Evolutionary conservation across 2,329 filamentous ascomycete genomes (phyloP), one percentile per base, ranked within the genome.

Genomic region (Nothomitra cinnamomea): DNA sequence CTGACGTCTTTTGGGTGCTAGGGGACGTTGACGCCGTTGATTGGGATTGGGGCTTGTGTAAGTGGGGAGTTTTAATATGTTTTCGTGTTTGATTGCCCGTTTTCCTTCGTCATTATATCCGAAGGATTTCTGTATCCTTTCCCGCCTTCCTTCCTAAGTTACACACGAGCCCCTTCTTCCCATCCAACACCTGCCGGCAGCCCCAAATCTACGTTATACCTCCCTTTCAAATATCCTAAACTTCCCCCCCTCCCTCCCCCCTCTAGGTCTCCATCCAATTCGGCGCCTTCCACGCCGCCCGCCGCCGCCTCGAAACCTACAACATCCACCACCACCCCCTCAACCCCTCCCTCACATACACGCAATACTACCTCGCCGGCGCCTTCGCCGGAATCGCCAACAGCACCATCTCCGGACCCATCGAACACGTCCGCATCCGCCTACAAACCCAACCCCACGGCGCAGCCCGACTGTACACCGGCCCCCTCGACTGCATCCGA

Each of bases 371-470:
- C 69, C 75, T 81, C 6, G 79, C 92, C 0, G 92, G 92, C 58
- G 88, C 92, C 51, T 94, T 95, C 64, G 92, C 92, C 13, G 92
- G 92, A 61, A 69, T 96, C 53, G 82, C 89, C 64, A 98, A 98
- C 74, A 85, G 83, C 1, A 77, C 85, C 36, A 79, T 96, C 62
- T 95, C 89, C 3, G 81, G 82, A 0, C 92, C 92, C 10, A 95
- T 96, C 65, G 92, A 98, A 73, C 92, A 96, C 72, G 85, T 96
- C 62, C 85, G 92, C 64, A 98, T 98, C 70, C 79, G 92, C 21
- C 74, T 98, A 58, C 92, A 98, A 71, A 94, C 92, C 25, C 92
- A 98, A 70, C 92, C 92, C 1, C 92, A 96, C 71, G 88, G 87
- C 52, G 78, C 81, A 0, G 77, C 68, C 3, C 76, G 82, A 15